phyloP scores from a whole-genome alignment of 441 rosid species.

The Arabidopsis lyrata region DNA sequence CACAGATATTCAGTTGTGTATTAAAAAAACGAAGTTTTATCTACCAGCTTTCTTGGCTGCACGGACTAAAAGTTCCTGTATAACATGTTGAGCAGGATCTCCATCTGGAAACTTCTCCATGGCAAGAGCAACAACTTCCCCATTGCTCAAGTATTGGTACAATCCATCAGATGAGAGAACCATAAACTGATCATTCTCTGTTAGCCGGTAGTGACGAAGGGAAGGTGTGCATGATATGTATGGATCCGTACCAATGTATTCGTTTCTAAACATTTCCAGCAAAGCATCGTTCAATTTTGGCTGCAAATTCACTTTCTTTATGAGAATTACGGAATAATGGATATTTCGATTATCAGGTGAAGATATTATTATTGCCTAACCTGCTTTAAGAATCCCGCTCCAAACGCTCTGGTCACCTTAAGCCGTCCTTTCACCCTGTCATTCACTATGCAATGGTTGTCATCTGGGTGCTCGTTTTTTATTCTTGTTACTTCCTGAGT shows the following conservation, averaged over 20 bases:
- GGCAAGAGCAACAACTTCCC: slow-evolving; percentile 83
- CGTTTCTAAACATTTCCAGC: slow-evolving; percentile 91
- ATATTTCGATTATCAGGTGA: not conserved
- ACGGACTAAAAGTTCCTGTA: slow-evolving; percentile 87
- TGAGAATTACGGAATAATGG: slow-evolving; percentile 9
- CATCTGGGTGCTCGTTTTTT: slow-evolving; percentile 95
- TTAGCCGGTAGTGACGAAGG: slow-evolving; percentile 80
- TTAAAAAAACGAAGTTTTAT: not conserved
- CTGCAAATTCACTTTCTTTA: slow-evolving; percentile 53
- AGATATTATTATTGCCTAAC: slow-evolving; percentile 47
- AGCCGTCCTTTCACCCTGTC: slow-evolving; percentile 97
- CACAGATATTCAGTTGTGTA: not conserved
- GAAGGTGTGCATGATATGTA: slow-evolving; percentile 88
- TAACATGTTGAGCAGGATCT: slow-evolving; percentile 94
- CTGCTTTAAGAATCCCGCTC: slow-evolving; percentile 97
- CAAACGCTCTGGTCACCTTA: slow-evolving; percentile 97
- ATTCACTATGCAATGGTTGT: slow-evolving; percentile 88
- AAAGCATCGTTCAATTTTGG: slow-evolving; percentile 82
- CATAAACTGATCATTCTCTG: slow-evolving; percentile 84
- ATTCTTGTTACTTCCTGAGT: slow-evolving; percentile 91
- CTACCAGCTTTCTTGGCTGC: slow-evolving; percentile 99
- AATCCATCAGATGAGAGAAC: slow-evolving; percentile 97
- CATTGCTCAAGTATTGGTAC: slow-evolving; percentile 92
- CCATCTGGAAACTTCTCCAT: slow-evolving; percentile 96
- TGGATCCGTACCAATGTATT: slow-evolving; percentile 87